phyloP scores from a whole-genome alignment of 371 early-diverging fungal genomes.

The Mucor lusitanicus region DNA sequence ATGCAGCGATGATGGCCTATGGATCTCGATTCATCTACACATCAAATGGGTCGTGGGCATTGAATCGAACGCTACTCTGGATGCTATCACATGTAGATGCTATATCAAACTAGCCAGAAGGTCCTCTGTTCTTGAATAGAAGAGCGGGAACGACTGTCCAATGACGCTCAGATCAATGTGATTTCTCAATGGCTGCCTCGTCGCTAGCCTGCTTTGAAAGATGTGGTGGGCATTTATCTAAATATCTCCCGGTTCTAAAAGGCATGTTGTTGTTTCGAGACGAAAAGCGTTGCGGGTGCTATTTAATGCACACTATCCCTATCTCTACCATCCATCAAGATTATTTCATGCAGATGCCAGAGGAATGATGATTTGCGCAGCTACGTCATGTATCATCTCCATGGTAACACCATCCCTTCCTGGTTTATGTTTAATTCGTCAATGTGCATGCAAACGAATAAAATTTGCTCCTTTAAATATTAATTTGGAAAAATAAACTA shows the following conservation, averaged over 20 bases:
- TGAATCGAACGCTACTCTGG: no score
- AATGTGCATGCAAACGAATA: not conserved
- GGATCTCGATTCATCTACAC: no score
- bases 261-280: not conserved
- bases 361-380: not conserved
- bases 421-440: not conserved
- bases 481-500: not conserved
- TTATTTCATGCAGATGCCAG: not conserved
- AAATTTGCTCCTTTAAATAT: constrained; percentile 4
- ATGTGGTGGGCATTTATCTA: not conserved
- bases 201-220: not conserved
- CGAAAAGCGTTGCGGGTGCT: not conserved
- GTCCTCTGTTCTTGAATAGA: no score
- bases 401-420: not conserved
- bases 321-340: not conserved
- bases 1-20: no score
- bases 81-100: no score
- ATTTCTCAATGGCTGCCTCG: no score
- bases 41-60: no score
- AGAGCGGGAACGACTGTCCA: no score
- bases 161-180: no score
- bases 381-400: not conserved
- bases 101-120: no score
- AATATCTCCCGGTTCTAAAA: not conserved
- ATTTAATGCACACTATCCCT: not conserved